phyloP scores from a whole-genome alignment of 345 rosid genomes.

The Salix caprea region DNA sequence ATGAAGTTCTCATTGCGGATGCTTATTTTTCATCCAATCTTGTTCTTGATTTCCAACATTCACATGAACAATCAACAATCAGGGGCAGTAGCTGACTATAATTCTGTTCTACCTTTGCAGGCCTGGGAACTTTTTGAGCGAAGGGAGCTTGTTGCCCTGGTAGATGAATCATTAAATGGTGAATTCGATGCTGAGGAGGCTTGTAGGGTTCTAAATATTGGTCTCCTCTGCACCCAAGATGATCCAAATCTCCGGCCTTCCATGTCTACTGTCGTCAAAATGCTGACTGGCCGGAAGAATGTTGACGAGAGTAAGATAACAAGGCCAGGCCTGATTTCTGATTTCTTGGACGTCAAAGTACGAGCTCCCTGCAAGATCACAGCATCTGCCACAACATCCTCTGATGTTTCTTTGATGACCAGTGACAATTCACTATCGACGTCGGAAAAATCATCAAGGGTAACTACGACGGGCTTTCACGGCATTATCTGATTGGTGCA shows the following conservation, averaged over 20 bases:
- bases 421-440: constrained; percentile 42
- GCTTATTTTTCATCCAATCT: background rate
- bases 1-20: background rate
- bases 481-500: background rate
- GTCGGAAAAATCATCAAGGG: constrained; percentile 41
- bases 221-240: constrained; percentile 79
- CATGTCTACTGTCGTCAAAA: constrained; percentile 61
- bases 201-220: constrained; percentile 55
- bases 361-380: constrained; percentile 27
- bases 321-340: constrained; percentile 71
- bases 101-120: constrained; percentile 38
- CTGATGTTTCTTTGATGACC: constrained; percentile 40
- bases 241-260: constrained; percentile 62
- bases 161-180: constrained; percentile 50
- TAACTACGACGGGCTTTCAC: constrained; percentile 32
- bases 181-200: constrained; percentile 73
- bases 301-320: constrained; percentile 34
- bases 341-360: constrained; percentile 77
- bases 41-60: background rate
- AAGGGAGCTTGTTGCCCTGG: constrained; percentile 58
- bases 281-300: constrained; percentile 47
- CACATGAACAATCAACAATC: background rate
- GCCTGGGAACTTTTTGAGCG: constrained; percentile 78
- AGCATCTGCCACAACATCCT: constrained; percentile 31
- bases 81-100: background rate